Evolutionary conservation across 257 asterid genomes (phyloP).

Genomic region (Anisodus acutangulus): DNA sequence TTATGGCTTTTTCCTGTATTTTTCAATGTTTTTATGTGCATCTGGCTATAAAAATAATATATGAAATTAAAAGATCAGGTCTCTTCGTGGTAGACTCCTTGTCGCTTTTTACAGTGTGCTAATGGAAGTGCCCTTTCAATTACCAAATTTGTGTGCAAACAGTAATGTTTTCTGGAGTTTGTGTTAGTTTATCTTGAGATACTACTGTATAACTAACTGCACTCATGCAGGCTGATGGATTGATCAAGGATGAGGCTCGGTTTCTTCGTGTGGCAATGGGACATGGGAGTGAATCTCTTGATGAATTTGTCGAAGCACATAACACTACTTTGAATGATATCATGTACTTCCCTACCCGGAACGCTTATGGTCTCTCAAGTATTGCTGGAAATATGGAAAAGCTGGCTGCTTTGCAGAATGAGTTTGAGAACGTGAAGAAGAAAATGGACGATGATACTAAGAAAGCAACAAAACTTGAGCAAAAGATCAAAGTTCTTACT

Average conservation of each 20-base stretch:
- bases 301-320: constrained; percentile 85
- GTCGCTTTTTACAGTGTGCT: background rate
- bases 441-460: constrained; percentile 91
- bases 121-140: background rate
- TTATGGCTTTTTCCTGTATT: background rate
- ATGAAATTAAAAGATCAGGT: background rate
- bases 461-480: constrained; percentile 84
- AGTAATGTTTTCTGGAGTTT: background rate
- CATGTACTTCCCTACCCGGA: constrained; percentile 86
- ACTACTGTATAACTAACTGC: background rate
- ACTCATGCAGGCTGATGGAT: constrained; percentile 67
- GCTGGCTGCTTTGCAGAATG: constrained; percentile 77
- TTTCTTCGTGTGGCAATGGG: constrained; percentile 81
- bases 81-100: background rate
- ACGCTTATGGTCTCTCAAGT: constrained; percentile 80
- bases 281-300: constrained; percentile 77
- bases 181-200: background rate
- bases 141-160: background rate
- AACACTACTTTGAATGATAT: constrained; percentile 75
- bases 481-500: constrained; percentile 85
- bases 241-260: constrained; percentile 64
- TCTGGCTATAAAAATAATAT: too few species aligned
- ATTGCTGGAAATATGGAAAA: constrained; percentile 89
- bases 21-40: background rate
- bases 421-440: constrained; percentile 81